phyloP scores from a whole-genome alignment of 768 basidiomycete genomes.

The Mycena pura region DNA sequence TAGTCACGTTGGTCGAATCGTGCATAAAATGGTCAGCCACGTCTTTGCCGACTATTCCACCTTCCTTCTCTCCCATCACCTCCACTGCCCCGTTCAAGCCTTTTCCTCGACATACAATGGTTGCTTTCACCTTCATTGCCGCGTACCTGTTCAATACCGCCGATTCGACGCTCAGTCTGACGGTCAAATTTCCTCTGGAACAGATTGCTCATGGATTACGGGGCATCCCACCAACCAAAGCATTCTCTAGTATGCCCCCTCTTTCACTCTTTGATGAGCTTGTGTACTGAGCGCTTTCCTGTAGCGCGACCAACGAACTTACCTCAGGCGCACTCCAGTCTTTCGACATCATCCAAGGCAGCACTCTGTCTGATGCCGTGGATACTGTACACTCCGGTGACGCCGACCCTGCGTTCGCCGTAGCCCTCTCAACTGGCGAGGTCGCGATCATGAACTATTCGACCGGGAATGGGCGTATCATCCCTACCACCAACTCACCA shows the following conservation, averaged over 20 bases:
- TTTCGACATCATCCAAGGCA: slow-evolving; percentile 55
- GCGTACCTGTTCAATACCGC: slow-evolving; percentile 68
- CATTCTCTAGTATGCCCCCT: slow-evolving; percentile 65
- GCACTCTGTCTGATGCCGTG: slow-evolving; percentile 49
- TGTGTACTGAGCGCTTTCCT: neutral
- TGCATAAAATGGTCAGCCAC: slow-evolving; percentile 11
- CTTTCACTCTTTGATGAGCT: neutral
- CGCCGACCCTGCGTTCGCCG: slow-evolving; percentile 56
- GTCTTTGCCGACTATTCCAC: neutral
- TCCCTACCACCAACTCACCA: slow-evolving; percentile 52
- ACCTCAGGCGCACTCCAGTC: slow-evolving; percentile 59
- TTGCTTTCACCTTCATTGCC: slow-evolving; percentile 68
- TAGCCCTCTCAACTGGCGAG: slow-evolving; percentile 58
- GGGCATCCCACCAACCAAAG: slow-evolving; percentile 61
- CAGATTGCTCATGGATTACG: slow-evolving; percentile 67
- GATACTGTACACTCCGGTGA: slow-evolving; percentile 59
- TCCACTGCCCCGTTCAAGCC: neutral
- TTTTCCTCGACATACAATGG: slow-evolving; percentile 48
- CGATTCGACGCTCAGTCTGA: slow-evolving; percentile 51
- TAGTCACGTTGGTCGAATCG: neutral
- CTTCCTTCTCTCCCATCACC: neutral
- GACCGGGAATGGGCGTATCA: slow-evolving; percentile 59
- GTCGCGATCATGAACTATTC: slow-evolving; percentile 68
- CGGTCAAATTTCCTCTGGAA: slow-evolving; percentile 55
- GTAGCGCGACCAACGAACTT: slow-evolving; percentile 67